Evolutionary conservation across 2,329 filamentous ascomycete species (phyloP).

Genomic region (Pseudogymnoascus sp.): DNA sequence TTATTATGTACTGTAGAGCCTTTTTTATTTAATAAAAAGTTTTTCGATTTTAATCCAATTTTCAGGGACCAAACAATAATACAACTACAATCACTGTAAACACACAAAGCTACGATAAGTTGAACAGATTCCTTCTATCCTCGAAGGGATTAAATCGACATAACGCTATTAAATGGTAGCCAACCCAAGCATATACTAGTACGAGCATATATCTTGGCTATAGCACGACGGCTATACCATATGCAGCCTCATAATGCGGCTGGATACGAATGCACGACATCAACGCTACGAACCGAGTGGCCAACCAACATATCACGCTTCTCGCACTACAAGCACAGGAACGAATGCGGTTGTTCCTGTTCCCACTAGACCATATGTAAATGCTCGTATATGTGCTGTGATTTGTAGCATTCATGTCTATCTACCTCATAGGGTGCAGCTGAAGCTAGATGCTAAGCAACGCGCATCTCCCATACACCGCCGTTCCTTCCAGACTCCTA

Average conservation of each 20-base stretch:
- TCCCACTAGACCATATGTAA: background rate
- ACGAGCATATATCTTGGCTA: background rate
- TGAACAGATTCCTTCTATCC: background rate
- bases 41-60: background rate
- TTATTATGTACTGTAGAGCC: background rate
- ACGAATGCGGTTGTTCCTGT: background rate
- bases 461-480: background rate
- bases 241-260: background rate
- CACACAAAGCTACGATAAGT: background rate
- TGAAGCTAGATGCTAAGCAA: background rate
- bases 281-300: background rate
- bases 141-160: background rate
- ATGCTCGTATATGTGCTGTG: background rate
- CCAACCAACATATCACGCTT: background rate
- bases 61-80: background rate
- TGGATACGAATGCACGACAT: conserved; percentile 4
- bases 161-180: background rate
- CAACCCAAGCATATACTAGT: background rate
- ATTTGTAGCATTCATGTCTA: background rate
- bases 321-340: background rate
- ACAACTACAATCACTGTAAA: background rate
- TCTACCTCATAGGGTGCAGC: background rate
- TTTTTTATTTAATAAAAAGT: background rate
- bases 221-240: background rate
- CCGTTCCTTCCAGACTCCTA: background rate